Evolutionary conservation across 345 rosid genomes (phyloP).

Genomic region (Streptanthus diversifolius): DNA sequence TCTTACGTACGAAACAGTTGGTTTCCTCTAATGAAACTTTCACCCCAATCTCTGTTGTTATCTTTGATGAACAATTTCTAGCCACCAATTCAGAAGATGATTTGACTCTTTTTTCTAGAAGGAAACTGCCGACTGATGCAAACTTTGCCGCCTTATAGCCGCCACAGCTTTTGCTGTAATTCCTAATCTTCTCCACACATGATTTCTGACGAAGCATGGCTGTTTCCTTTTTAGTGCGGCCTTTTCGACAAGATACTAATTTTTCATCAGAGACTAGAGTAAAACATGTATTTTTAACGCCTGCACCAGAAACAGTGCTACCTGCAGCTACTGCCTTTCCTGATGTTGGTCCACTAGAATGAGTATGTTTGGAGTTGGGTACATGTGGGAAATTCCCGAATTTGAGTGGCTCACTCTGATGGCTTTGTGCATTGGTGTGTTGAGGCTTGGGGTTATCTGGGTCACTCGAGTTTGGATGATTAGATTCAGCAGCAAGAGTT

Average conservation of each 20-base stretch:
- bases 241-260: conserved; percentile 55
- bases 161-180: conserved; percentile 32
- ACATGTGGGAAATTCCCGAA: conserved; percentile 37
- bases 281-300: conserved; percentile 59
- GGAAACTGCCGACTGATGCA: conserved; percentile 39
- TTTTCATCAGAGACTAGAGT: conserved; percentile 59
- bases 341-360: conserved; percentile 36
- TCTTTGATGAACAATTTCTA: conserved; percentile 32
- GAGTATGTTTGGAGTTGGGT: conserved; percentile 45
- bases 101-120: conserved; percentile 35
- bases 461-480: conserved; percentile 47
- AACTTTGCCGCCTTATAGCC: conserved; percentile 34
- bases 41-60: conserved; percentile 33
- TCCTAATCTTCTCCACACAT: conserved; percentile 32
- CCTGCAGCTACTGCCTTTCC: conserved; percentile 47
- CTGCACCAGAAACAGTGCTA: conserved; percentile 36
- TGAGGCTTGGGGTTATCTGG: conserved; percentile 36
- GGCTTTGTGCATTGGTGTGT: conserved; percentile 42
- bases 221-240: conserved; percentile 60
- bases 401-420: conserved; percentile 42
- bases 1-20: conserved; percentile 20
- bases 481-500: conserved; percentile 45
- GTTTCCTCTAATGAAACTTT: conserved; percentile 29
- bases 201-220: conserved; percentile 67
- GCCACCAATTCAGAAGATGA: conserved; percentile 23